Conservation (phyloP, 345 rosid species). For the Gossypium raimondii region DNA sequence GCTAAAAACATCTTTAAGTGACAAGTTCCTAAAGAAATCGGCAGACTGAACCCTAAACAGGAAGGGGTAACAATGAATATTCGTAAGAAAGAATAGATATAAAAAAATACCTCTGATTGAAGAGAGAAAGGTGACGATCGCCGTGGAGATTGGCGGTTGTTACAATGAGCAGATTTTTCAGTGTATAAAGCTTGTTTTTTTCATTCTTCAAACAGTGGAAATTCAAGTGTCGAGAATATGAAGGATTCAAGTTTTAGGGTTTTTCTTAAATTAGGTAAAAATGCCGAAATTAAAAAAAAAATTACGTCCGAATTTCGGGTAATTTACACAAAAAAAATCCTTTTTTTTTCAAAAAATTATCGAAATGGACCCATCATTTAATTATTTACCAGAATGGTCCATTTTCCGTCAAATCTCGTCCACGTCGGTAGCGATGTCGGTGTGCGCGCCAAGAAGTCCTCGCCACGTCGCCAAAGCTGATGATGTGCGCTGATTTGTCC, state of each 20-base stretch:
- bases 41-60: neutral
- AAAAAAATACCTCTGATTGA: neutral
- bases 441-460: too few species aligned
- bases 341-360: too few species aligned
- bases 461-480: too few species aligned
- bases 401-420: too few species aligned
- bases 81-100: neutral
- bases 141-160: neutral
- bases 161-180: neutral
- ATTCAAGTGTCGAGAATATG: neutral
- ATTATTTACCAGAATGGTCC: too few species aligned
- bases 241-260: neutral
- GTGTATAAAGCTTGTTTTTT: neutral
- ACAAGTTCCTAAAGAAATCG: neutral
- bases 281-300: too few species aligned
- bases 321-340: too few species aligned
- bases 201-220: neutral
- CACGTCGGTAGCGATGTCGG: too few species aligned
- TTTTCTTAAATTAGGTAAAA: neutral
- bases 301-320: too few species aligned
- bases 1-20: neutral
- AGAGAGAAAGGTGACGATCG: neutral
- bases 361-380: too few species aligned
- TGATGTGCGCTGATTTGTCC: too few species aligned
- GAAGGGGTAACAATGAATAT: neutral